Conservation (phyloP, 202 grass and related monocot species). For the Alloteropsis angusta region DNA sequence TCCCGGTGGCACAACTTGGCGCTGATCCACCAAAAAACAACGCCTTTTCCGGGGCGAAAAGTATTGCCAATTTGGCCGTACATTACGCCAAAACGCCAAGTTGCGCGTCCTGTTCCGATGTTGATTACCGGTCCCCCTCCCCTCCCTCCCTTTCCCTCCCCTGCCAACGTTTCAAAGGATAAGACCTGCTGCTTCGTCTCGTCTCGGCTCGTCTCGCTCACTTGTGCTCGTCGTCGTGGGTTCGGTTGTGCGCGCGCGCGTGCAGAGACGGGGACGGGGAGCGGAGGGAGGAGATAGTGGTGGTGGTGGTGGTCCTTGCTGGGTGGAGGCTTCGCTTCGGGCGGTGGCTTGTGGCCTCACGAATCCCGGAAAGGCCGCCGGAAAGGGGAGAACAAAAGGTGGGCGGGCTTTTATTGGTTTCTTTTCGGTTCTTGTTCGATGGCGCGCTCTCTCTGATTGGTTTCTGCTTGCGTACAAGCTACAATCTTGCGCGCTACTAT, state of each 20-base stretch:
- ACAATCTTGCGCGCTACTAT: not conserved
- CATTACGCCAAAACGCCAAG: constrained; percentile 38
- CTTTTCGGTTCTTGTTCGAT: constrained; percentile 1
- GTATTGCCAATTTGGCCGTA: constrained; percentile 29
- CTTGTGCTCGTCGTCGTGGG: not conserved
- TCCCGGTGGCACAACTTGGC: constrained; percentile 10
- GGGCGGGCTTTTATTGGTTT: constrained; percentile 9
- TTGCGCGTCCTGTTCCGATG: constrained; percentile 23
- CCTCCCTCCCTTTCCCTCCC: not conserved
- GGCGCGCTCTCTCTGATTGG: not conserved
- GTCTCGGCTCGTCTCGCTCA: not conserved
- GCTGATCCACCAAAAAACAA: not conserved
- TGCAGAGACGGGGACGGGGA: not conserved
- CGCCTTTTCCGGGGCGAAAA: constrained; percentile 17
- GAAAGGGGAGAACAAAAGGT: constrained; percentile 34
- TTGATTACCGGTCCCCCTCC: constrained; percentile 30
- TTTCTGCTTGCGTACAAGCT: constrained; percentile 8
- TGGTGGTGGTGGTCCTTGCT: not conserved
- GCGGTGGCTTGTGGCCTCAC: constrained; percentile 14
- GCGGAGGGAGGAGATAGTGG: not conserved
- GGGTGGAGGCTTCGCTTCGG: not conserved
- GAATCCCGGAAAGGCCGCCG: constrained; percentile 17
- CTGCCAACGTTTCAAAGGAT: constrained; percentile 6
- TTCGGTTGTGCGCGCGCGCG: not conserved
- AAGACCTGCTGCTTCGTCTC: constrained; percentile 7